These are phyloP conservation scores for Laburnicola sp. DNA, from an alignment of 2,329 filamentous ascomycete species.

Conservation along the genomic window DNA sequence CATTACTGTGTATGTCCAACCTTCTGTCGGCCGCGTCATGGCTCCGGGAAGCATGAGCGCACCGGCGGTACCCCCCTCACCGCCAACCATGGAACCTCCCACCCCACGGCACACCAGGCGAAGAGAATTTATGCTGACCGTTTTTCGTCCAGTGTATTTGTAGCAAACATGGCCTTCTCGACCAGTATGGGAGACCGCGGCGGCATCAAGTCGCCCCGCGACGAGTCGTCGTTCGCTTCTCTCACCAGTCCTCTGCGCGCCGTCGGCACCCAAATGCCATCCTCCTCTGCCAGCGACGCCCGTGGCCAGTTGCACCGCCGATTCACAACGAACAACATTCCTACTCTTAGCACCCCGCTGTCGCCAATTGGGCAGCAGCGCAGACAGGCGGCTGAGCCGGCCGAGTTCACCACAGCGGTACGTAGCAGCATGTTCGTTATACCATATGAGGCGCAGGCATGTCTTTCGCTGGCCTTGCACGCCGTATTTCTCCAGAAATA, in stretches of 20 bases:
- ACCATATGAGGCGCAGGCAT: background rate
- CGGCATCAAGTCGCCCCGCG: conserved; percentile 76
- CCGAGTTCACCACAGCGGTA: conserved; percentile 59
- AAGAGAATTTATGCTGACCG: conserved; percentile 34
- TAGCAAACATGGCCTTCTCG: conserved; percentile 64
- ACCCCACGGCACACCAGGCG: conserved; percentile 34
- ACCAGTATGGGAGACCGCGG: conserved; percentile 66
- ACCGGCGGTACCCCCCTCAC: conserved; percentile 32
- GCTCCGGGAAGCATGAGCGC: conserved; percentile 13
- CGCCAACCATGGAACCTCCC: conserved; percentile 37
- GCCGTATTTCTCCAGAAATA: background rate
- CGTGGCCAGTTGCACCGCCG: conserved; percentile 81
- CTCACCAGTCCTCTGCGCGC: conserved; percentile 64
- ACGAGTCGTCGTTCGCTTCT: conserved; percentile 73
- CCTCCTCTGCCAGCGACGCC: conserved; percentile 64
- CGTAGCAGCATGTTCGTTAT: conserved; percentile 34
- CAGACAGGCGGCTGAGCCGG: conserved; percentile 56
- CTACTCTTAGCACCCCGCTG: conserved; percentile 73
- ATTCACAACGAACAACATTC: conserved; percentile 88
- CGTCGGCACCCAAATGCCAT: conserved; percentile 65
- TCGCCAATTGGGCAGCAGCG: conserved; percentile 60
- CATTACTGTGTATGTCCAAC: conserved; percentile 15
- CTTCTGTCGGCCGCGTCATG: conserved; percentile 9
- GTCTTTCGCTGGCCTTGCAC: background rate
- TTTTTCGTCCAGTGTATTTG: conserved; percentile 41